phyloP scores from a whole-genome alignment of 768 basidiomycete genomes.

The Phlegmacium glaucopus region DNA sequence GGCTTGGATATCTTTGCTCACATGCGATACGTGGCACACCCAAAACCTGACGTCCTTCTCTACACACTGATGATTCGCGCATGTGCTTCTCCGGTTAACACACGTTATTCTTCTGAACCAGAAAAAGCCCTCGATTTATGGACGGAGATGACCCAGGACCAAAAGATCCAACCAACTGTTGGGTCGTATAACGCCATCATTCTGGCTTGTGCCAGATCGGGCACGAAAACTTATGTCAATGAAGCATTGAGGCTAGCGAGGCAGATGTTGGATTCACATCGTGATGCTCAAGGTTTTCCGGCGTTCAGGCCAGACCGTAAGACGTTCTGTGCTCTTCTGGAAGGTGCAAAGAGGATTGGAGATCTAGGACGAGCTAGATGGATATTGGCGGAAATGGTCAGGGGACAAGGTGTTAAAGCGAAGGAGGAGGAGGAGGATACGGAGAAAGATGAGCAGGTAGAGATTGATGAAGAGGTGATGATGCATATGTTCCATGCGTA shows the following conservation, averaged over 20 bases:
- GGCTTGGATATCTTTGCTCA: conserved; percentile 96
- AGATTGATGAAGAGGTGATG: conserved; percentile 68
- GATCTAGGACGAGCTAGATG: conserved; percentile 82
- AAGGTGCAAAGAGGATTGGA: conserved; percentile 84
- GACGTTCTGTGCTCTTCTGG: conserved; percentile 82
- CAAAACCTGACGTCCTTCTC: conserved; percentile 64
- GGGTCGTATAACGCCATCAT: conserved; percentile 82
- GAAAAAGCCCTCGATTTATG: conserved; percentile 92
- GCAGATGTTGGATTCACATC: conserved; percentile 81
- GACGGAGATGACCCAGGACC: conserved; percentile 86
- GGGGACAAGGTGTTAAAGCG: conserved; percentile 25
- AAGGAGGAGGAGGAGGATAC: conserved; percentile 13
- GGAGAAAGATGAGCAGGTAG: conserved; percentile 20
- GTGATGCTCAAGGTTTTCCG: conserved; percentile 58
- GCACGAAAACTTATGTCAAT: conserved; percentile 58
- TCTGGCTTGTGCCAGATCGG: conserved; percentile 70
- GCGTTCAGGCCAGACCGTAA: conserved; percentile 57
- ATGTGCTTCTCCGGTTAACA: conserved; percentile 56
- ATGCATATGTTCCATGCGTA: conserved; percentile 86
- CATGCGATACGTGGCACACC: conserved; percentile 95
- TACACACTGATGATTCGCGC: conserved; percentile 88
- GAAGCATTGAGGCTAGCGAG: conserved; percentile 83
- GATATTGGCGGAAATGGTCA: conserved; percentile 86
- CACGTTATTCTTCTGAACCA: conserved; percentile 61
- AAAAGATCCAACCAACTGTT: conserved; percentile 55